These are phyloP conservation scores for Alternaria sp. DNA, from an alignment of 2,329 filamentous ascomycete species.

Conservation along the genomic window DNA sequence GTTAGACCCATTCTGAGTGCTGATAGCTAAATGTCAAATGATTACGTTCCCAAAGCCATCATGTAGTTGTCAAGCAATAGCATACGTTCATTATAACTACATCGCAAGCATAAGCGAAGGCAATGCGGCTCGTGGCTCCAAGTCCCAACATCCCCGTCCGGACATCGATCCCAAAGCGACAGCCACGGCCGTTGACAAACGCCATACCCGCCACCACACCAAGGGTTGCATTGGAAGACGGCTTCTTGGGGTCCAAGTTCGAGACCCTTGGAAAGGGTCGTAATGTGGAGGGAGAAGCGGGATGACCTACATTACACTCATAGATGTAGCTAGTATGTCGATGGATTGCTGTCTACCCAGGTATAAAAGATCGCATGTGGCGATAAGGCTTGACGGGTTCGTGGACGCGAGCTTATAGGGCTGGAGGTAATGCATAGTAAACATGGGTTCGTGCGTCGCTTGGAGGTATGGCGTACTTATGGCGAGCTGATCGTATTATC, in stretches of 20 bases:
- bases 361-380: background rate
- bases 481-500: constrained; percentile 5
- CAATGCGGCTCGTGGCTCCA: background rate
- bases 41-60: background rate
- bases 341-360: background rate
- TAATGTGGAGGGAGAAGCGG: background rate
- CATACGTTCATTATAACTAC: background rate
- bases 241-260: background rate
- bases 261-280: background rate
- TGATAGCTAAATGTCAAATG: background rate
- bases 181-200: background rate
- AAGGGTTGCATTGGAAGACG: background rate
- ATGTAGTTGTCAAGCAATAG: background rate
- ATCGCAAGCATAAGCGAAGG: background rate
- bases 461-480: constrained; percentile 3
- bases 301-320: background rate
- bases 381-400: background rate
- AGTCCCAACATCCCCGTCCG: background rate
- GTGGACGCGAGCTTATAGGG: background rate
- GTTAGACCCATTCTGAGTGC: no score
- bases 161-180: background rate
- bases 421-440: background rate
- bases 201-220: background rate
- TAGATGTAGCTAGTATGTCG: background rate
- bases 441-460: background rate